phyloP scores from a whole-genome alignment of 169 alveolate genomes.

The Eimeria nieschulzi region DNA sequence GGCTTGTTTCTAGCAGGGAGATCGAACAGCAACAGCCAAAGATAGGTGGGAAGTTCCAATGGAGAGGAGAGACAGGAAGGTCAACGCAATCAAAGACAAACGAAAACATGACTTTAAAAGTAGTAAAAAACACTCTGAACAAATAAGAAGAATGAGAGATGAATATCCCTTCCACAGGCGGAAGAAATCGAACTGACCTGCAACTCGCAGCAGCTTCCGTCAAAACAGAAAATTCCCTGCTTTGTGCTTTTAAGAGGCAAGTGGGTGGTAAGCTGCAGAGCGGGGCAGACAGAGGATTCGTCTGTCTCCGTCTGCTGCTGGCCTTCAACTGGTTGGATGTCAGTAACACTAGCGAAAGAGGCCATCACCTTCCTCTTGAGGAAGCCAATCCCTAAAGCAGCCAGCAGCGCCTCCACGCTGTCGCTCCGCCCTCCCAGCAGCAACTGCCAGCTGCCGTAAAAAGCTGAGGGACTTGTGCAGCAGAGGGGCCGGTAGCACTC shows the following conservation, averaged over 20 bases:
- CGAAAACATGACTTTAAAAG: too few species aligned
- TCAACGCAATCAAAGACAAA: too few species aligned
- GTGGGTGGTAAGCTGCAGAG: slow-evolving; percentile 51
- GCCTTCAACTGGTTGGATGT: slow-evolving; percentile 32
- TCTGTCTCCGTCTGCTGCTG: neutral
- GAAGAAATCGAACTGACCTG: neutral
- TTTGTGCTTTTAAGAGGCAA: slow-evolving; percentile 61
- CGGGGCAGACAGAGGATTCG: neutral
- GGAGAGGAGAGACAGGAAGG: too few species aligned
- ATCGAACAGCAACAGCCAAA: too few species aligned
- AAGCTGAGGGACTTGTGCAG: slow-evolving; percentile 24
- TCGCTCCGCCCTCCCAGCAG: slow-evolving; percentile 58
- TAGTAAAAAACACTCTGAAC: too few species aligned
- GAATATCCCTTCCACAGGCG: too few species aligned
- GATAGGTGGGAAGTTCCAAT: too few species aligned
- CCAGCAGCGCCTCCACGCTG: slow-evolving; percentile 57
- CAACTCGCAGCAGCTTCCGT: slow-evolving; percentile 43
- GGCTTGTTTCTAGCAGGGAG: too few species aligned
- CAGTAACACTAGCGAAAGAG: slow-evolving; percentile 48
- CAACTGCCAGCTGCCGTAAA: slow-evolving; percentile 69
- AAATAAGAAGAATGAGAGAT: too few species aligned
- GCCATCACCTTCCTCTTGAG: slow-evolving; percentile 64
- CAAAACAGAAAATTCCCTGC: slow-evolving; percentile 56
- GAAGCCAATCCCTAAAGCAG: slow-evolving; percentile 56
- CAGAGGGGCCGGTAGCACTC: slow-evolving; percentile 1